Evolutionary conservation across 371 early-diverging fungal species (phyloP), one percentile per base, ranked within the genome.

Genomic region (Zychaea mexicana): DNA sequence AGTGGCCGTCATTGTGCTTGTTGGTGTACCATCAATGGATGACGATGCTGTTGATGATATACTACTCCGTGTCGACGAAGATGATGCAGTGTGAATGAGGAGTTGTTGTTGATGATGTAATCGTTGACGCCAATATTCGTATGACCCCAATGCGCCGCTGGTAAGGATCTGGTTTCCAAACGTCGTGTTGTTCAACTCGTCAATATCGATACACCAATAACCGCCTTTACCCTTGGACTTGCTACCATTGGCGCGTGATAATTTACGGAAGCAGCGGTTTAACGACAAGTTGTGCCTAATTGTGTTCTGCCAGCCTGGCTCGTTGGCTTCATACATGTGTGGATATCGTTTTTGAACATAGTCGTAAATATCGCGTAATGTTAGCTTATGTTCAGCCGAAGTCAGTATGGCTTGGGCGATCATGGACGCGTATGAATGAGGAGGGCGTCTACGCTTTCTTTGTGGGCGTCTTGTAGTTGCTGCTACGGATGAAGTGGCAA

Each of bases 241-340:
- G 17, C 56, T 59, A 10, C 73, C 67, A 19, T 76, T 69, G 10
- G 79, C 66, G 24, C 86, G 67, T 1, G 88, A 88, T 19, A 86
- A 74, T 56, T 89, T 89, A 17, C 79, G 72, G 62, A 92, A 92
- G 33, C 81, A 82, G 46, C 82, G 80, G 62, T 91, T 91, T 47
- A 92, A 73, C 7, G 89, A 88, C 19, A 92, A 78, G 66, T 92
- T 92, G 75, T 92, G 92, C n/a, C 92, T 72, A 30, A 92, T 90
- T 0, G 88, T 85, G 75, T 92, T 92, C 70, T 76, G 86, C 86
- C 87, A 87, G 1, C 86, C 87, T 46, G 74, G 74, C 53, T 82
- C 81, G 10, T 78, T 73, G 9, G 81, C 82, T 61, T 81, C 71
- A 58, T 78, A 85, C 59, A 87, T 74, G 49, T 81, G 81, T 9